Conservation (phyloP, 352 stramenopile genomes). For the Stramenopiles sp. region DNA sequence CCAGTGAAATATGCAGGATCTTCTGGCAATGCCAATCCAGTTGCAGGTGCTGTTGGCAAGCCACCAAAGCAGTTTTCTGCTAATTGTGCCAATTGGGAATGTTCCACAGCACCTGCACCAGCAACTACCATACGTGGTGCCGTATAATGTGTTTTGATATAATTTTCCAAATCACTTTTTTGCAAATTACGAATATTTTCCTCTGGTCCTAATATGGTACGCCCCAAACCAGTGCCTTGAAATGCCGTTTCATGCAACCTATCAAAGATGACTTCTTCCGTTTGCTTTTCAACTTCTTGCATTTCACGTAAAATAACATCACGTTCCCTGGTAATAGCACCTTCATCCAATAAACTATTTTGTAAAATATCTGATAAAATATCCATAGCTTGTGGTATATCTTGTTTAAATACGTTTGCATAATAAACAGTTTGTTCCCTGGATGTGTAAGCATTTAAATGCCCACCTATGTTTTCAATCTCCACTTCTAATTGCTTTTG, state of each 20-base stretch:
- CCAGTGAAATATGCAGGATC: slow-evolving; percentile 55
- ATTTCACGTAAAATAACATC: slow-evolving; percentile 99
- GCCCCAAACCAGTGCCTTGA: slow-evolving; percentile 82
- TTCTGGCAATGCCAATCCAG: slow-evolving; percentile 34
- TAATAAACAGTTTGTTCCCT: slow-evolving; percentile 99
- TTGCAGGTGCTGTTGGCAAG: slow-evolving; percentile 40
- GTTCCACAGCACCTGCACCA: slow-evolving; percentile 86
- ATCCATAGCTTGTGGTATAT: slow-evolving; percentile 87
- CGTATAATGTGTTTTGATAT: slow-evolving; percentile 99
- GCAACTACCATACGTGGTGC: slow-evolving; percentile 96
- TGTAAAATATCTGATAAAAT: slow-evolving; percentile 98
- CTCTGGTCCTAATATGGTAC: slow-evolving; percentile 94
- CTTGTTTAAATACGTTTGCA: slow-evolving; percentile 95
- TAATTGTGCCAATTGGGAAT: slow-evolving; percentile 86
- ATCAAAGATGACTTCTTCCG: no score
- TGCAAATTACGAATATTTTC: slow-evolving; percentile 91
- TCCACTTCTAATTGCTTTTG: slow-evolving; percentile 95
- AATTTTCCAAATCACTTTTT: slow-evolving; percentile 29
- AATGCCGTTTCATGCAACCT: slow-evolving; percentile 96
- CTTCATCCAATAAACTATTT: slow-evolving; percentile 83
- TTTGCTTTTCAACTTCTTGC: no score
- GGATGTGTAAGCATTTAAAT: slow-evolving; percentile 98
- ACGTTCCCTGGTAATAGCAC: slow-evolving; percentile 84
- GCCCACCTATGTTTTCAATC: slow-evolving; percentile 99
- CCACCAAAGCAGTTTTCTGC: slow-evolving; percentile 87